These are phyloP conservation scores for Hyphopichia wangnamkhiaoensis DNA, from an alignment of 1,139 yeast genomes.

Conservation along the genomic window DNA sequence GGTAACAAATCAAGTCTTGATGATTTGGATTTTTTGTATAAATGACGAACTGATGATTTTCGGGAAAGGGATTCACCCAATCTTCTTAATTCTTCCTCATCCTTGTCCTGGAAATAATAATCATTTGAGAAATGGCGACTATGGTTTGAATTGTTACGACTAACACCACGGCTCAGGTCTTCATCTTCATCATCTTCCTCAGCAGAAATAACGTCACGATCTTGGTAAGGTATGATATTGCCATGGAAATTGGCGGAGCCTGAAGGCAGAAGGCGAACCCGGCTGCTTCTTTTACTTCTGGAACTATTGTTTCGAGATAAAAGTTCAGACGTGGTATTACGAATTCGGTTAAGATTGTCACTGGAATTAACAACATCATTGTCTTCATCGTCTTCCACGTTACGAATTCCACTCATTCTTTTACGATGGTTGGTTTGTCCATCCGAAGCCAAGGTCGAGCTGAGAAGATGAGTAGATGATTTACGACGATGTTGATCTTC, in stretches of 20 bases:
- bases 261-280: slow-evolving; percentile 1
- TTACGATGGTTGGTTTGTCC: slow-evolving; percentile 1
- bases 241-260: not conserved
- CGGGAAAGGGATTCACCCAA: slow-evolving; percentile 35
- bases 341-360: no score
- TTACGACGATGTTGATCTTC: slow-evolving; percentile 2
- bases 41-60: slow-evolving; percentile 27
- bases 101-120: slow-evolving; percentile 6
- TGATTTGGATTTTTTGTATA: slow-evolving; percentile 13
- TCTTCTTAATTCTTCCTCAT: slow-evolving; percentile 30
- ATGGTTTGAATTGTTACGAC: no score
- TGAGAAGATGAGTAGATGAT: slow-evolving; percentile 1
- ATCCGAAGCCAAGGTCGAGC: not conserved
- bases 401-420: slow-evolving; percentile 4
- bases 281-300: not conserved
- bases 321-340: no score
- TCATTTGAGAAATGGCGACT: slow-evolving; percentile 2
- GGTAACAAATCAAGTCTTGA: slow-evolving; percentile 6
- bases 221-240: slow-evolving; percentile 1
- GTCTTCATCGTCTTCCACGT: not conserved
- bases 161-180: no score
- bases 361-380: not conserved
- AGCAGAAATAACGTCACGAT: not conserved
- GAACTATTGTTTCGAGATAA: slow-evolving; percentile 1
- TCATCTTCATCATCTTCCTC: slow-evolving; percentile 3